phyloP scores from a whole-genome alignment of 1,284 basidiomycete genomes.

The Ustilago shanxiensis region DNA sequence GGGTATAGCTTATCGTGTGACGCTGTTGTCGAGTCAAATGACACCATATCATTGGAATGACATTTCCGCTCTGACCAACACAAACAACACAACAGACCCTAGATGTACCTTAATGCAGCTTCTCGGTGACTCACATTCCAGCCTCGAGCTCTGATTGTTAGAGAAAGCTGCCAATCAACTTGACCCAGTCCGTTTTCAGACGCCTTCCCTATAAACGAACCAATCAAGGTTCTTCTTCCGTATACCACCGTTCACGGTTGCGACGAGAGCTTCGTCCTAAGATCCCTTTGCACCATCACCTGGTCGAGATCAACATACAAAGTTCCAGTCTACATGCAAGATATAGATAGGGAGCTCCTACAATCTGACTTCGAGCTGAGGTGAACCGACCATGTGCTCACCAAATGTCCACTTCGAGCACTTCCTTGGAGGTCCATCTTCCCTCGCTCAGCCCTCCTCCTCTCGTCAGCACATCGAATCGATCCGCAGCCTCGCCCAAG shows the following conservation, averaged over 20 bases:
- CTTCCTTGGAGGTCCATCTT: constrained; percentile 8
- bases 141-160: neutral
- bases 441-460: constrained; percentile 18
- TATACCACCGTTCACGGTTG: too few species aligned
- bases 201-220: neutral
- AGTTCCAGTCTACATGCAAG: neutral
- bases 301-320: neutral
- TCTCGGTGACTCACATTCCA: neutral
- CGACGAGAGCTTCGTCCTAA: neutral
- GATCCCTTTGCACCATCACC: neutral
- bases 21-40: constrained; percentile 25
- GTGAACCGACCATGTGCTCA: constrained; percentile 43
- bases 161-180: neutral
- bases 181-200: neutral
- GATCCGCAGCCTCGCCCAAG: constrained; percentile 20
- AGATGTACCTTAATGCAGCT: neutral
- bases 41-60: constrained; percentile 25
- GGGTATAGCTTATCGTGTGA: constrained; percentile 20
- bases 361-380: neutral
- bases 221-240: too few species aligned
- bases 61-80: constrained; percentile 8
- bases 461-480: constrained; percentile 14
- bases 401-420: constrained; percentile 55
- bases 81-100: neutral
- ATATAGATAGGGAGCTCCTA: too few species aligned